phyloP scores from a whole-genome alignment of 768 basidiomycete genomes.

The Rossbeevera mucosa region DNA sequence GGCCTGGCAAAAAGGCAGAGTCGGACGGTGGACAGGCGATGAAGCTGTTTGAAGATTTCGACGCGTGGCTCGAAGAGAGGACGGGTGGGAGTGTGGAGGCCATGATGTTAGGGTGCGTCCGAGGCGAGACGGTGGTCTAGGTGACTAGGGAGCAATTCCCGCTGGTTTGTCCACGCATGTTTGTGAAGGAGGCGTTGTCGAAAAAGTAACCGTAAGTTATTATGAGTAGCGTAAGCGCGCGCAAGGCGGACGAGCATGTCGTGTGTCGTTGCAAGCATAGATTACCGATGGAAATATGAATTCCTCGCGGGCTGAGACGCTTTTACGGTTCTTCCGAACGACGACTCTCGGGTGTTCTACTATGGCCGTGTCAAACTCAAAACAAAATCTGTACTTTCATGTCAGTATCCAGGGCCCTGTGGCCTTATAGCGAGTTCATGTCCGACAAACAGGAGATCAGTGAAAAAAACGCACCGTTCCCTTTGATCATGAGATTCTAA shows the following conservation, averaged over 20 bases:
- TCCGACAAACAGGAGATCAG: background rate
- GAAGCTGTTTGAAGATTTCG: conserved; percentile 68
- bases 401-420: background rate
- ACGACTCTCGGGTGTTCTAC: background rate
- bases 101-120: conserved; percentile 65
- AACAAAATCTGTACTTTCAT: no score
- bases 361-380: no score
- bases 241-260: background rate
- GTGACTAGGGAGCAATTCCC: background rate
- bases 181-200: no score
- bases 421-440: no score
- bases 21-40: conserved; percentile 55
- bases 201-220: no score
- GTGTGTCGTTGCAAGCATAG: background rate
- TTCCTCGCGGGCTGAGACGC: no score
- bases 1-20: conserved; percentile 63
- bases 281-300: background rate
- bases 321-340: background rate
- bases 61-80: conserved; percentile 65
- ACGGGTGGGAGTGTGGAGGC: conserved; percentile 65
- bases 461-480: background rate
- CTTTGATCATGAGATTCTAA: background rate
- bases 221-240: no score
- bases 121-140: conserved; percentile 49
- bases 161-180: background rate